Conservation (phyloP, 306 rosid genomes). For the Vigna trinervia region DNA sequence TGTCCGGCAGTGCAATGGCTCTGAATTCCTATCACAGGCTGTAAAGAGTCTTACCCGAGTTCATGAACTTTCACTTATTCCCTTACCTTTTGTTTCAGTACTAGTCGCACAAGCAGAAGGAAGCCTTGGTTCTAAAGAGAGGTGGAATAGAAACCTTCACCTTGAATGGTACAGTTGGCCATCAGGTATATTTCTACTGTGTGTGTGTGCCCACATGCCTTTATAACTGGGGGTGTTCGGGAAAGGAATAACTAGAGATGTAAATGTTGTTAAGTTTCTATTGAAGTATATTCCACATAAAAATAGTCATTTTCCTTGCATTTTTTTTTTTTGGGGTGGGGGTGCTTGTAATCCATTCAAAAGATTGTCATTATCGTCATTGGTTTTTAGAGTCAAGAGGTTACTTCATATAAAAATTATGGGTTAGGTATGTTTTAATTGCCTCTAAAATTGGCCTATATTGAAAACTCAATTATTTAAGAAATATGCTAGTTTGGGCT, state of each 20-base stretch:
- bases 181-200: slow-evolving; percentile 66
- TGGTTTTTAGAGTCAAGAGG: too few relatives aligned
- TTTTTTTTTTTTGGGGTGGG: too few relatives aligned
- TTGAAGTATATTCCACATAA: not conserved
- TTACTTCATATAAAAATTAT: too few relatives aligned
- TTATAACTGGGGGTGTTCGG: not conserved
- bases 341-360: too few relatives aligned
- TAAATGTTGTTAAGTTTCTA: not conserved
- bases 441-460: too few relatives aligned
- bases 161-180: slow-evolving; percentile 92
- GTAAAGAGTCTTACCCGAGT: slow-evolving; percentile 68
- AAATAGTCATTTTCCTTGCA: slow-evolving; percentile 2
- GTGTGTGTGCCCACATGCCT: not conserved
- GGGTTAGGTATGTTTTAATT: too few relatives aligned
- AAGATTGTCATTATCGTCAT: too few relatives aligned
- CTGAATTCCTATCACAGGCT: slow-evolving; percentile 60
- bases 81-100: slow-evolving; percentile 72
- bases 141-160: slow-evolving; percentile 74
- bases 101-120: slow-evolving; percentile 89
- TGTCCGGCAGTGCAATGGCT: slow-evolving; percentile 54
- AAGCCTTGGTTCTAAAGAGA: slow-evolving; percentile 82
- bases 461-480: too few relatives aligned
- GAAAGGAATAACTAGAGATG: slow-evolving; percentile 22
- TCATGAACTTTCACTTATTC: slow-evolving; percentile 55
- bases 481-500: too few relatives aligned